A percentile compares a stretch with the other conserved stretches of the same genome.
Conservation (phyloP, 306 rosid species). For the Leucaena leucocephala region DNA sequence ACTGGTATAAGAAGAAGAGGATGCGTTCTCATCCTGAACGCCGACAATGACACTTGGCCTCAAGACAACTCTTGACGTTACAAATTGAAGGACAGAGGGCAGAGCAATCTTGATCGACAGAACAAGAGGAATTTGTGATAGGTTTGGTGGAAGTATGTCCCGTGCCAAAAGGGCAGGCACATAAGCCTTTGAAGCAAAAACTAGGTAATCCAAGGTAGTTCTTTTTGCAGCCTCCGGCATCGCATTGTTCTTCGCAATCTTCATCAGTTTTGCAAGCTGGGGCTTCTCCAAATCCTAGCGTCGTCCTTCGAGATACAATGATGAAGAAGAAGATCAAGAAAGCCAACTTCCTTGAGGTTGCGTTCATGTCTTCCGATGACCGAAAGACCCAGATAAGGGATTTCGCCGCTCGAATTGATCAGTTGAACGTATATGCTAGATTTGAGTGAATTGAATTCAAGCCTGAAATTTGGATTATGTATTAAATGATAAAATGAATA, state of each 20-base stretch:
- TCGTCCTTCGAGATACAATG: not conserved
- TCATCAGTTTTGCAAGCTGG: conserved; percentile 8
- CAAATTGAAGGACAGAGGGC: conserved; percentile 19
- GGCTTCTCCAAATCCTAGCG: not conserved
- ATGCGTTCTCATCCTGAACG: conserved; percentile 27
- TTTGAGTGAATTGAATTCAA: not conserved
- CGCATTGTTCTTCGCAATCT: conserved; percentile 18
- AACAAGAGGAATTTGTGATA: conserved; percentile 17
- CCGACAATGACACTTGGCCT: conserved; percentile 22
- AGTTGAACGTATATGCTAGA: not conserved
- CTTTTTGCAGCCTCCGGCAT: not conserved
- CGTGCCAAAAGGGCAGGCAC: conserved; percentile 19
- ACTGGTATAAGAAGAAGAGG: not conserved
- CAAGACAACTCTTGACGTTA: conserved; percentile 14
- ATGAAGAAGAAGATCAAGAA: conserved; percentile 18
- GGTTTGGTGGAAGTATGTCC: not conserved
- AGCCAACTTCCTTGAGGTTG: conserved; percentile 16
- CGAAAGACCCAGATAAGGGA: not conserved
- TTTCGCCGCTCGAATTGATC: too few relatives aligned
- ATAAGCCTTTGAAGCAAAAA: not conserved
- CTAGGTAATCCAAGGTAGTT: conserved; percentile 13
- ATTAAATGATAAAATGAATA: not conserved
- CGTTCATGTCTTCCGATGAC: conserved; percentile 11
- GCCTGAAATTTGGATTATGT: not conserved
- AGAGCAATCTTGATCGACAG: conserved; percentile 19